A percentile compares a stretch with the other conserved stretches of the same genome.
phyloP scores from a whole-genome alignment of 202 grass and related monocot species.

The Setaria viridis region DNA sequence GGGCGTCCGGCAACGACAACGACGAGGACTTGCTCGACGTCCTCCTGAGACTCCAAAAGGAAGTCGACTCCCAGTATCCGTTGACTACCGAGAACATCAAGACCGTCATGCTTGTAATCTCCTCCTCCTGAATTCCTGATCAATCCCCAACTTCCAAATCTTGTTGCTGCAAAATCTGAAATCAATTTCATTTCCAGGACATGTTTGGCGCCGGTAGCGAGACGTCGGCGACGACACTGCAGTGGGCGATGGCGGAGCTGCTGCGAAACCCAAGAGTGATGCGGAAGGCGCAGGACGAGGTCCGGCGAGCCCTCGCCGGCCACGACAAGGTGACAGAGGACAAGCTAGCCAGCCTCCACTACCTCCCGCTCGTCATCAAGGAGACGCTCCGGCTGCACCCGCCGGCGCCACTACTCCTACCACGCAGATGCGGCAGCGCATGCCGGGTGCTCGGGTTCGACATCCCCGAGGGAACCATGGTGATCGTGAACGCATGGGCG shows the following conservation, averaged over 20 bases:
- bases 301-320: background rate
- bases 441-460: slow-evolving; percentile 34
- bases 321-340: slow-evolving; percentile 23
- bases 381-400: slow-evolving; percentile 46
- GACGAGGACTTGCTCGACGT: slow-evolving; percentile 53
- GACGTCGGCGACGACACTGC: slow-evolving; percentile 28
- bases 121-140: background rate
- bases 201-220: slow-evolving; percentile 40
- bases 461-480: slow-evolving; percentile 16
- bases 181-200: slow-evolving; percentile 3
- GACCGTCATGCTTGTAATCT: slow-evolving; percentile 51
- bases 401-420: slow-evolving; percentile 32
- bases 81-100: slow-evolving; percentile 56
- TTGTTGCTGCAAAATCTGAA: background rate
- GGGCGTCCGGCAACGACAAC: background rate
- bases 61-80: slow-evolving; percentile 18
- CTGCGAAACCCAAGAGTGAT: slow-evolving; percentile 26
- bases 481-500: slow-evolving; percentile 55
- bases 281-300: slow-evolving; percentile 38
- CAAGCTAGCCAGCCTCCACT: background rate
- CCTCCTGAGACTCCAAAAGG: slow-evolving; percentile 51
- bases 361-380: slow-evolving; percentile 31
- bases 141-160: too few relatives aligned
- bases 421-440: background rate
- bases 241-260: slow-evolving; percentile 49